These are phyloP conservation scores for Cercospora berteroae DNA, from an alignment of 2,329 filamentous ascomycete genomes.

Conservation along the genomic window DNA sequence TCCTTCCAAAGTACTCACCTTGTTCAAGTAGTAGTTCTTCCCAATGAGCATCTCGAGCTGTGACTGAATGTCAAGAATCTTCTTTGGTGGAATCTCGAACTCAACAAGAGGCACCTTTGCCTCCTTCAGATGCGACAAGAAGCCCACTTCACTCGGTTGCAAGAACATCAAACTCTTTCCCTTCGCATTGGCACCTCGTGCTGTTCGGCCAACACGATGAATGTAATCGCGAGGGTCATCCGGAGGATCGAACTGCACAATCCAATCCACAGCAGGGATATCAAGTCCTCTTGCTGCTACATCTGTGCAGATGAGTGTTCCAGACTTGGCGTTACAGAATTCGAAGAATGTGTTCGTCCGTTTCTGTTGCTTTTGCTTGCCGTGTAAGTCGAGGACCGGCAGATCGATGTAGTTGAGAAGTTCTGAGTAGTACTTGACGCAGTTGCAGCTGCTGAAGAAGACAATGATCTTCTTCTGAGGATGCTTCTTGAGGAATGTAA, in stretches of 20 bases:
- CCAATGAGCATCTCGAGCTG: constrained; percentile 92
- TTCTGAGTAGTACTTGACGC: constrained; percentile 93
- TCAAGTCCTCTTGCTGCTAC: constrained; percentile 93
- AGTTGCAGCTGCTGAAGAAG: constrained; percentile 79
- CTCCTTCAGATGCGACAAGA: constrained; percentile 85
- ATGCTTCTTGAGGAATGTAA: constrained; percentile 90
- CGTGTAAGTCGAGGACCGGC: constrained; percentile 80
- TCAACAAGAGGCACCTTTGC: constrained; percentile 91
- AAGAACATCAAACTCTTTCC: constrained; percentile 91
- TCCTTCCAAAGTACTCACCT: constrained; percentile 49
- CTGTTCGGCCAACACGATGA: constrained; percentile 93
- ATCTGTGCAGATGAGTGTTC: constrained; percentile 92
- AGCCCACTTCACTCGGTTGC: constrained; percentile 86
- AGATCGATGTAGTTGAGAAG: constrained; percentile 97
- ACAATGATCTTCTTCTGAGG: constrained; percentile 97
- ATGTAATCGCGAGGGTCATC: constrained; percentile 70
- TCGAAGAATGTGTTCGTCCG: constrained; percentile 99
- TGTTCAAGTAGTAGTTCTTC: constrained; percentile 96
- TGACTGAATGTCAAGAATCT: constrained; percentile 74
- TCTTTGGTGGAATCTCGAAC: constrained; percentile 90
- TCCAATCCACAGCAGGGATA: constrained; percentile 94
- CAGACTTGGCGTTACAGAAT: constrained; percentile 80
- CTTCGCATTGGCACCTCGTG: constrained; percentile 76
- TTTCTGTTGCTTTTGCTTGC: constrained; percentile 98
- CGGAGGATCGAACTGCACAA: constrained; percentile 85